phyloP scores from a whole-genome alignment of 805 yeast genomes.

The Yarrowia phangngaensis region DNA sequence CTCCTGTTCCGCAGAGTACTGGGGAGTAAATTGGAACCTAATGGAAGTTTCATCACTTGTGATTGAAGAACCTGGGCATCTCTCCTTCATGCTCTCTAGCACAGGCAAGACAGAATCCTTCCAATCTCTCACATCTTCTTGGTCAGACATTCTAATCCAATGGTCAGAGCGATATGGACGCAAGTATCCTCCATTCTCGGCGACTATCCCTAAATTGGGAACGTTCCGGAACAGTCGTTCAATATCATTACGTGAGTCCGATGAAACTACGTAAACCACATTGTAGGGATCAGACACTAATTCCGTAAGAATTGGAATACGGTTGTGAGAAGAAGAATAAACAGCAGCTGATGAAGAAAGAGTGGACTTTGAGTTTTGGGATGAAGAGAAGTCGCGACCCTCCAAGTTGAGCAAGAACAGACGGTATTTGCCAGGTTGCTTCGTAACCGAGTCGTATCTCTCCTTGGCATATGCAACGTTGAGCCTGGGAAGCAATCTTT shows the following conservation, averaged over 20 bases:
- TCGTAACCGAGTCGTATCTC: slow-evolving; percentile 37
- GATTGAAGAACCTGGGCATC: slow-evolving; percentile 73
- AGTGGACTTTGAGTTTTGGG: slow-evolving; percentile 7
- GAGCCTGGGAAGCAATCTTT: slow-evolving; percentile 36
- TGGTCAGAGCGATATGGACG: slow-evolving; percentile 37
- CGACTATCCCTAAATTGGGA: slow-evolving; percentile 72
- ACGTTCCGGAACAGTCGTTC: slow-evolving; percentile 65
- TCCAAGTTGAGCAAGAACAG: slow-evolving; percentile 54
- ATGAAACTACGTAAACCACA: slow-evolving; percentile 67
- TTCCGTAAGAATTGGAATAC: slow-evolving; percentile 55
- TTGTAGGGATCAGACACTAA: slow-evolving; percentile 56
- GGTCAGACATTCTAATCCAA: slow-evolving; percentile 33
- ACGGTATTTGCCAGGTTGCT: slow-evolving; percentile 39
- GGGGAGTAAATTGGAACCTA: slow-evolving; percentile 64
- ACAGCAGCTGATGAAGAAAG: slow-evolving; percentile 29
- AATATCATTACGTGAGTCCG: slow-evolving; percentile 58
- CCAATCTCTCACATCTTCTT: slow-evolving; percentile 45
- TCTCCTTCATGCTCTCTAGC: slow-evolving; percentile 59
- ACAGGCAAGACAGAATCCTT: slow-evolving; percentile 54
- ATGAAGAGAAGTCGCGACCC: slow-evolving; percentile 33
- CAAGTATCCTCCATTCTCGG: slow-evolving; percentile 85
- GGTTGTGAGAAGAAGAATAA: slow-evolving; percentile 57
- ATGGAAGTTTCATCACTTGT: slow-evolving; percentile 73
- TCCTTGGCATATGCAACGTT: slow-evolving; percentile 37
- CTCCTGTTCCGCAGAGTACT: slow-evolving; percentile 47